A percentile compares a stretch with the other conserved stretches of the same genome.
Evolutionary conservation across 306 rosid species (phyloP).

Genomic region (Cucurbita argyrosperma): DNA sequence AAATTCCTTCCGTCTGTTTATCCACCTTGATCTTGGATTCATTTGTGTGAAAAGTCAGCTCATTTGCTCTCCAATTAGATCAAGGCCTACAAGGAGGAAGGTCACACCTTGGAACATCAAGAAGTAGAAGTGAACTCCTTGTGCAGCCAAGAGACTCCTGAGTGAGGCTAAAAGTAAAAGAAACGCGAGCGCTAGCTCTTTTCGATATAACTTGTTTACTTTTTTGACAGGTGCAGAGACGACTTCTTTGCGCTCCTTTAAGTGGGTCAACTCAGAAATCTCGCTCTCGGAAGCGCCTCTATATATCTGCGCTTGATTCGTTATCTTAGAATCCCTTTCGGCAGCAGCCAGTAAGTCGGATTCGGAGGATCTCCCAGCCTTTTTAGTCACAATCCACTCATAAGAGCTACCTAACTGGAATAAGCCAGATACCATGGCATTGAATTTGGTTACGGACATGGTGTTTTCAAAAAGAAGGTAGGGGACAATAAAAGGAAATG

Average conservation of each 20-base stretch:
- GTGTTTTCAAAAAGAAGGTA: slow-evolving; percentile 90
- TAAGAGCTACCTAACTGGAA: slow-evolving; percentile 91
- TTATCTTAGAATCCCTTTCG: slow-evolving; percentile 44
- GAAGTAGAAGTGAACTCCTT: slow-evolving; percentile 96
- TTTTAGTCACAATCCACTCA: slow-evolving; percentile 91
- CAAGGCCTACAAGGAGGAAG: slow-evolving; percentile 93
- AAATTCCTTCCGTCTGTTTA: neutral
- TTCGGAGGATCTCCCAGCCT: slow-evolving; percentile 84
- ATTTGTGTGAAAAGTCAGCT: slow-evolving; percentile 20
- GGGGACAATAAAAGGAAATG: slow-evolving; percentile 84
- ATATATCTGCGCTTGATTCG: slow-evolving; percentile 39
- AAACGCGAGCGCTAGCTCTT: slow-evolving; percentile 79
- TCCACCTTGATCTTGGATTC: slow-evolving; percentile 1
- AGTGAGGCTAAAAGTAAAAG: slow-evolving; percentile 76
- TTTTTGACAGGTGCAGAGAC: slow-evolving; percentile 33
- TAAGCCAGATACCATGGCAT: slow-evolving; percentile 88
- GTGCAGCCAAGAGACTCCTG: slow-evolving; percentile 76
- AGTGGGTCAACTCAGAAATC: slow-evolving; percentile 35
- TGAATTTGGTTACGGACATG: slow-evolving; percentile 96
- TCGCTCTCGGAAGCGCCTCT: slow-evolving; percentile 68
- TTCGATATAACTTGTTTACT: slow-evolving; percentile 60
- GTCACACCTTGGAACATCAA: slow-evolving; percentile 88
- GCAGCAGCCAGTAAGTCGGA: slow-evolving; percentile 67
- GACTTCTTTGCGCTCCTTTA: slow-evolving; percentile 38
- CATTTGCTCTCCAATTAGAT: slow-evolving; percentile 90